Evolutionary conservation across 176 grass and related monocot species (phyloP), one percentile per base, ranked within the genome.

Genomic region (Hyparrhenia diplandra): DNA sequence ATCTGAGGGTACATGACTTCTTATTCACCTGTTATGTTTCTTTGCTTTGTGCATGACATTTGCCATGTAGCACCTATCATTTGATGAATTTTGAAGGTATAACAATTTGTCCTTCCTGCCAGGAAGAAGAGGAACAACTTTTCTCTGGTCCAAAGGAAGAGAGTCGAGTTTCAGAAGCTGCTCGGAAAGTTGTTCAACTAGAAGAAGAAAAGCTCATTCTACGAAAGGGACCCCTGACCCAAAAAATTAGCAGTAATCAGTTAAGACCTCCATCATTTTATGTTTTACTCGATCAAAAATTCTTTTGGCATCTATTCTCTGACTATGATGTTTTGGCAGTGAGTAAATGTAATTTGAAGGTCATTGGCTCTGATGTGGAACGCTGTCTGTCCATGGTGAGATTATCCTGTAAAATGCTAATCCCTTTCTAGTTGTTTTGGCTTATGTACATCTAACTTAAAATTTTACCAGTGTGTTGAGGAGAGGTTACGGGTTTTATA

Each of bases 101-200:
- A 86, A 78, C 67, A 69, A 42, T 30, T 73, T 40, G 52, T 82
- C 29, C 47, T 21, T 67, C 78, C 67, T 74, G 25, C 80, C 86
- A 93, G 96, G 92, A 99, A 91, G 96, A 98, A 71, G 96, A 99
- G 83, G 96, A 98, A 64, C 92, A 99, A 58, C 84, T 99, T 76
- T 89, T 99, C 58, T 87, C 96, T 62, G 82, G 86, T 79, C 90
- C 88, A 16, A 93, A 99, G 78, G 96, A 91, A 69, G 96, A 98
- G 80, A 88, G 82, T 24, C 82, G 90, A 86, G 85, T 90, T 86
- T 95, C 96, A 84, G 92, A 99, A 91, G 92, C 89, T 69, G 90
- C 88, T 75, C 80, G 96, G 69, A 95, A 68, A 84, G 90, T 91
- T 83, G 92, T 99, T 66, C 96, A 99, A 80, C 76, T 93, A 76